phyloP scores from a whole-genome alignment of 164 flowering plant species.

The Piper longum region DNA sequence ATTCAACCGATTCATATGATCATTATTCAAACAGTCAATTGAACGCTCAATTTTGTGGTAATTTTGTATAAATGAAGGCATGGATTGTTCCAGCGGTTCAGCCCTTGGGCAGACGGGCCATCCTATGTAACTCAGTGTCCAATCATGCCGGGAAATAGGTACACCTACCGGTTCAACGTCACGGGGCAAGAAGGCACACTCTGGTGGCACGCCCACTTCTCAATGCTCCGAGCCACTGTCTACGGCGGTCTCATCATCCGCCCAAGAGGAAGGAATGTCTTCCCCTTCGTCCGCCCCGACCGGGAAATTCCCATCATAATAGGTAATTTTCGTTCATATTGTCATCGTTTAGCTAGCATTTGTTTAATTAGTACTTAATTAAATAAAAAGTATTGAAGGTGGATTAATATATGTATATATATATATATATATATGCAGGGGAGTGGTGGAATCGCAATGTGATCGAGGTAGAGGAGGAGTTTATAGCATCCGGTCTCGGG shows the following conservation, averaged over 20 bases:
- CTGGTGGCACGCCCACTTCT: no score
- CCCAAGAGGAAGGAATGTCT: slow-evolving; percentile 13
- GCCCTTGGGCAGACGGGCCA: slow-evolving; percentile 18
- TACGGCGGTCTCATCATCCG: no score
- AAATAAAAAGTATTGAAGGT: no score
- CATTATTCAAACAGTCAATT: no score
- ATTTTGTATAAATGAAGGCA: slow-evolving; percentile 10
- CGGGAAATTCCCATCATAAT: slow-evolving; percentile 15
- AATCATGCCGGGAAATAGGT: neutral
- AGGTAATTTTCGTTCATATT: slow-evolving; percentile 5
- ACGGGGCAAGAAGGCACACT: slow-evolving; percentile 4
- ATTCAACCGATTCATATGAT: no score
- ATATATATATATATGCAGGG: slow-evolving; percentile 28
- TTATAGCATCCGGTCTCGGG: slow-evolving; percentile 17
- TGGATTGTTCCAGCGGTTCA: slow-evolving; percentile 14
- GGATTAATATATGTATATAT: no score
- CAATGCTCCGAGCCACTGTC: no score
- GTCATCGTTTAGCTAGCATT: no score
- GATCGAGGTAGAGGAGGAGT: slow-evolving; percentile 32
- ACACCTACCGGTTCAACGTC: slow-evolving; percentile 15
- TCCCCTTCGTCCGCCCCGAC: slow-evolving; percentile 11
- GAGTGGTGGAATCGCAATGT: slow-evolving; percentile 72
- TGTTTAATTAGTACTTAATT: no score
- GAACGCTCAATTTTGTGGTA: no score
- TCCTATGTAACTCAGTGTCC: slow-evolving; percentile 19